These are phyloP conservation scores for Alternaria hordeiaustralica DNA, from an alignment of 2,329 filamentous ascomycete genomes.

Conservation along the genomic window DNA sequence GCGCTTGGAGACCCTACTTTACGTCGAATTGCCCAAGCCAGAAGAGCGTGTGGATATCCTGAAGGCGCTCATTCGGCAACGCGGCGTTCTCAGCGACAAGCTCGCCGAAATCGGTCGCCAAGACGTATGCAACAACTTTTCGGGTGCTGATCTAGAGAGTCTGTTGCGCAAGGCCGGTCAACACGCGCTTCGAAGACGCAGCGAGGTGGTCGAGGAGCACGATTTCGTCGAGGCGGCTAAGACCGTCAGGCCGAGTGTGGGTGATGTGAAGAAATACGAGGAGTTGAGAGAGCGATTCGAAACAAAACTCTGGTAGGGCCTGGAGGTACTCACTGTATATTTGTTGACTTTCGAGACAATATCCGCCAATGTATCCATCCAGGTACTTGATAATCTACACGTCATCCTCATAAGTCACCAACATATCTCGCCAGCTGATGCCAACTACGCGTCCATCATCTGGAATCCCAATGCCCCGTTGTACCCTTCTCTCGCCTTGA, in stretches of 20 bases:
- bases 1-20: slow-evolving; percentile 84
- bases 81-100: slow-evolving; percentile 59
- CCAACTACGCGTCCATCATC: not conserved
- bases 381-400: not conserved
- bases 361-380: not conserved
- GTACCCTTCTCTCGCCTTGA: not conserved
- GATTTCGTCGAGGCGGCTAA: slow-evolving; percentile 55
- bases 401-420: not conserved
- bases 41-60: slow-evolving; percentile 87
- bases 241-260: slow-evolving; percentile 60
- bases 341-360: not conserved
- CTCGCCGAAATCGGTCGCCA: slow-evolving; percentile 69
- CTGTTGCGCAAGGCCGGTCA: slow-evolving; percentile 66
- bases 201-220: slow-evolving; percentile 54
- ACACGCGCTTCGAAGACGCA: slow-evolving; percentile 58
- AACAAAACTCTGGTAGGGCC: slow-evolving; percentile 27
- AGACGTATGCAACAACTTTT: slow-evolving; percentile 76
- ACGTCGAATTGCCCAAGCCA: slow-evolving; percentile 82
- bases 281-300: slow-evolving; percentile 58
- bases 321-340: not conserved
- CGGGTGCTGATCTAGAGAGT: slow-evolving; percentile 69
- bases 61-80: slow-evolving; percentile 62
- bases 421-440: not conserved
- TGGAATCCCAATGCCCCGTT: not conserved
- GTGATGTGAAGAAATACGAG: slow-evolving; percentile 64